Evolutionary conservation across 129 eudicot species (phyloP).

Genomic region (carrot (Daucus carota)): DNA sequence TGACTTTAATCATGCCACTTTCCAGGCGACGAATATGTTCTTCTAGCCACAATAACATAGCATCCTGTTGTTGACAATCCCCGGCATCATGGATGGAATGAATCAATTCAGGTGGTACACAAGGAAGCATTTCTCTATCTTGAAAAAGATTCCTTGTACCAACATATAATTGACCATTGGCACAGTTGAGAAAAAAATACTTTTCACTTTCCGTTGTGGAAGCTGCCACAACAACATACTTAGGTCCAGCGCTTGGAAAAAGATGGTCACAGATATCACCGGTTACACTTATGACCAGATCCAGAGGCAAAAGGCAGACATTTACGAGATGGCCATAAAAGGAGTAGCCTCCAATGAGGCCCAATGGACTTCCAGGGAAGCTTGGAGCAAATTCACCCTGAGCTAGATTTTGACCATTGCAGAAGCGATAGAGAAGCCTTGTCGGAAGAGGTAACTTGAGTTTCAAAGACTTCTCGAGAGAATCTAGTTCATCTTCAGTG

Average conservation of each 20-base stretch:
- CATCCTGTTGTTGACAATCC: conserved; percentile 51
- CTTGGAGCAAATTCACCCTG: conserved; percentile 17
- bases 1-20: conserved; percentile 46
- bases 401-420: conserved; percentile 62
- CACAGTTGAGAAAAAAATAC: conserved; percentile 62
- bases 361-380: conserved; percentile 23
- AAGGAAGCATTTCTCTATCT: conserved; percentile 62
- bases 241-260: conserved; percentile 20
- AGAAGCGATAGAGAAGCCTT: conserved; percentile 65
- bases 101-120: conserved; percentile 62
- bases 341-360: conserved; percentile 85
- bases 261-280: conserved; percentile 18
- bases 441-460: conserved; percentile 73
- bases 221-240: conserved; percentile 51
- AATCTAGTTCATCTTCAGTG: conserved; percentile 55
- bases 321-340: conserved; percentile 50
- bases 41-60: conserved; percentile 76
- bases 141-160: conserved; percentile 56
- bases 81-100: conserved; percentile 31
- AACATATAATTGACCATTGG: conserved; percentile 66
- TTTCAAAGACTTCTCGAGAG: conserved; percentile 47
- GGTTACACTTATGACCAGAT: conserved; percentile 30
- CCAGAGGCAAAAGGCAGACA: conserved; percentile 58
- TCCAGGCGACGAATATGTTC: conserved; percentile 70
- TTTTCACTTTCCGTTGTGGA: conserved; percentile 42